Evolutionary conservation across 345 rosid genomes (phyloP).

Genomic region (Clarkia xantiana): DNA sequence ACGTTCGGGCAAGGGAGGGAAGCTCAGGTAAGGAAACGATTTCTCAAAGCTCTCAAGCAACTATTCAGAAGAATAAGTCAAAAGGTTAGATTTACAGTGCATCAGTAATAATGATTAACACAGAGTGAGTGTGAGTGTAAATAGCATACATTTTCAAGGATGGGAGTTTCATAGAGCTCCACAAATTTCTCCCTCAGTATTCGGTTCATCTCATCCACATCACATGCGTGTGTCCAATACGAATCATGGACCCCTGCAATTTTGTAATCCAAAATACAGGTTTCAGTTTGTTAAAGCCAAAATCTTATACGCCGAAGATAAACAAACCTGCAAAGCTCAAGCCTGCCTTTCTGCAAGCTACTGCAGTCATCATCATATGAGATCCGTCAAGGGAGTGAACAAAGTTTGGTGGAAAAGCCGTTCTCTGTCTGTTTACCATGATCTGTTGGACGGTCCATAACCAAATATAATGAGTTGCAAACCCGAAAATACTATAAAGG

Average conservation of each 20-base stretch:
- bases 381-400: slow-evolving; percentile 96
- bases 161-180: slow-evolving; percentile 72
- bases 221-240: slow-evolving; percentile 97
- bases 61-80: slow-evolving; percentile 20
- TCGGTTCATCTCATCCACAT: slow-evolving; percentile 71
- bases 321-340: slow-evolving; percentile 71
- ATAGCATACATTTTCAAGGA: slow-evolving; percentile 70
- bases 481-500: too few relatives aligned
- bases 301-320: too few relatives aligned
- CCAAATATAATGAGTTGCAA: too few relatives aligned
- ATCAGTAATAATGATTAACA: not conserved
- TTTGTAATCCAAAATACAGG: slow-evolving; percentile 7
- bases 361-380: slow-evolving; percentile 99
- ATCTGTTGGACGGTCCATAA: slow-evolving; percentile 23
- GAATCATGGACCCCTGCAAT: slow-evolving; percentile 95
- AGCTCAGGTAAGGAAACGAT: slow-evolving; percentile 52
- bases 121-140: too few relatives aligned
- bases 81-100: not conserved
- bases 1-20: slow-evolving; percentile 85
- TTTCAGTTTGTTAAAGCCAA: not conserved
- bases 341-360: slow-evolving; percentile 77
- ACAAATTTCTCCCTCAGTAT: slow-evolving; percentile 87
- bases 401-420: slow-evolving; percentile 98
- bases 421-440: slow-evolving; percentile 70
- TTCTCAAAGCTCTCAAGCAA: slow-evolving; percentile 73